Base-by-base conservation (phyloP, 768 basidiomycete species). In the Megacollybia marginata region DNA sequence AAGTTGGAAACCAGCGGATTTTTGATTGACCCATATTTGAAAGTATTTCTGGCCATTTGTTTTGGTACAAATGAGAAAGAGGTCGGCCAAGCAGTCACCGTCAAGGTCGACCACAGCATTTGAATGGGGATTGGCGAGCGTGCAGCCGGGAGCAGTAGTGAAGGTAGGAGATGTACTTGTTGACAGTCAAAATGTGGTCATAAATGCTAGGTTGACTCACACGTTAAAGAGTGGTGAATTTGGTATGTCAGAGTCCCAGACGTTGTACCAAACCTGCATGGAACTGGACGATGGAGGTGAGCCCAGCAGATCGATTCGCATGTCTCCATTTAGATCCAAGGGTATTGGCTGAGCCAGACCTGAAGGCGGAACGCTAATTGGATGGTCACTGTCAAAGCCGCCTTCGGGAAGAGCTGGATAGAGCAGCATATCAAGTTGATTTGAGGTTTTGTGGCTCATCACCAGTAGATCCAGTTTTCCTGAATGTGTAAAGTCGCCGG, bases 81-180 rank as follows among this genome's bases (percentile, higher is more conserved):
- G 68, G 57, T 99, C 95, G 54, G 94, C 92, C 4, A 96, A 74
- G 64, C 96, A 98, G 64, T 99, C 96, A 11, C 96, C 96, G 53
- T 98, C 81, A 35, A 99, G 69, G 59, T 99, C 96, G 5, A 98
- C 78, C 15, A 93, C 86, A 0, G 93, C 94, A 65, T 94, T 96
- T 61, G 88, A 92, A 61, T 98, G 96, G 5, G 95, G 94, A 54
- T 85, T 83, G 10, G 89, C 78, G n/a, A 92, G 63, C 9, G 68
- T 75, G 65, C 96, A 99, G 40, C 82, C 80, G 28, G 38, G 38
- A 13, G 72, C 55, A 12, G 79, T 83, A 18, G 72, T 64, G 55
- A 92, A 79, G 13, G 75, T 74, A 1, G 87, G 78, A 42, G 81
- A 71, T 31, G 67, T 63, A 9, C 87, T 90, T 50, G 13, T 2